phyloP scores from a whole-genome alignment of 2,329 filamentous ascomycete genomes.

The Xylaria multiplex region DNA sequence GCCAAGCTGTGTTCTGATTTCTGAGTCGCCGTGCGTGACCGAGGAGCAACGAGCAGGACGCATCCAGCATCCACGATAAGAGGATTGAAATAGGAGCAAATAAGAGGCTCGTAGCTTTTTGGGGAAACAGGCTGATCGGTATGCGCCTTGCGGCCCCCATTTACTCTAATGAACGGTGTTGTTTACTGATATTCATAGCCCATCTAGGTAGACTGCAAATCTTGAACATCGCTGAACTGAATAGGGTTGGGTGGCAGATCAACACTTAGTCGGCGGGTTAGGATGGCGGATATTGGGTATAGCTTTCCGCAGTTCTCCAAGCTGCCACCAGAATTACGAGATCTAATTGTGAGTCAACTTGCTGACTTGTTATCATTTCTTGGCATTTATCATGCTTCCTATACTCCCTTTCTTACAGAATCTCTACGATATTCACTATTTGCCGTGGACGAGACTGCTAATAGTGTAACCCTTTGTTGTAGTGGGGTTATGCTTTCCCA shows the following conservation, averaged over 20 bases:
- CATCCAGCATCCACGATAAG: neutral
- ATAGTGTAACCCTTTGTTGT: slow-evolving; percentile 2
- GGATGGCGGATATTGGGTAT: slow-evolving; percentile 20
- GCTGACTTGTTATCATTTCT: neutral
- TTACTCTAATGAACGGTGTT: neutral
- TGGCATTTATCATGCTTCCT: neutral
- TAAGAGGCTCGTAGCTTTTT: neutral
- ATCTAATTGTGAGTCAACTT: slow-evolving; percentile 50
- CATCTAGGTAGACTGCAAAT: neutral
- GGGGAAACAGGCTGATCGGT: neutral
- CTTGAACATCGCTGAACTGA: neutral
- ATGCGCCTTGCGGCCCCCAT: neutral
- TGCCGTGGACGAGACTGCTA: slow-evolving; percentile 5
- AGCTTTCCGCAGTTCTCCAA: slow-evolving; percentile 47
- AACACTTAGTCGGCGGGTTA: neutral
- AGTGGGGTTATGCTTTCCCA: slow-evolving; percentile 57
- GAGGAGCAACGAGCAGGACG: neutral
- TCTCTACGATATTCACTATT: neutral
- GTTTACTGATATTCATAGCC: neutral
- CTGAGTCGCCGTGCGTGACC: neutral
- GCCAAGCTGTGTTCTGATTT: neutral
- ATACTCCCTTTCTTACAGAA: neutral
- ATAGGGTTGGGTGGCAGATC: neutral
- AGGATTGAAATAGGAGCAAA: neutral
- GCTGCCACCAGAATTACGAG: slow-evolving; percentile 57